Base-by-base conservation (phyloP, 2,329 filamentous ascomycete genomes). In the Trichoderma oligosporum region DNA sequence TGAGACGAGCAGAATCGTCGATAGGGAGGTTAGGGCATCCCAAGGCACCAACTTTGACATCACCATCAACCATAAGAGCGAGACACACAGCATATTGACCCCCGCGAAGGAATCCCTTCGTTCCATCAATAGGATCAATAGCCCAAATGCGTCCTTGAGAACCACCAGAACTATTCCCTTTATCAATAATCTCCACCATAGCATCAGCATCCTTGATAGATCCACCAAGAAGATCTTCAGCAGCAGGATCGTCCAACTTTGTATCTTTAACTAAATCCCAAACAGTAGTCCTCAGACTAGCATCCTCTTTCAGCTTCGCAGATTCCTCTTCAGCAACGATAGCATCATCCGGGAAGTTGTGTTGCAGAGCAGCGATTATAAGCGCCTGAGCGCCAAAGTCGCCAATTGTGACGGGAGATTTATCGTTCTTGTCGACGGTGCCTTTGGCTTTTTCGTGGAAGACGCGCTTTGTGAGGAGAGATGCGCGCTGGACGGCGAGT, bases 381-480 rank as follows among this genome's bases (percentile, higher is more conserved):
- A 99, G 84, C 29, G 94, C 92, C 78, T 99, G 94, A 35, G 94
- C 95, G 68, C 94, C 94, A 73, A 96, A 97, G 77, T 99, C 94
- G 71, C 93, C 94, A 66, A 97, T 94, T 16, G 94, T 99, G 67
- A 99, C 94, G 63, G 94, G 94, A 8, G 92, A 96, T 71, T 90
- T 91, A 80, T 99, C 94, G 73, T 90, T 87, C 78, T 99, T 99
- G 67, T 74, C 71, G 51, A 96, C 81, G 44, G 94, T 97, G 65
- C 93, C 93, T 77, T 97, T 97, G 66, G 91, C 88, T 74, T 93
- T 94, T 66, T 93, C 88, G 75, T 91, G 73, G 69, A 82, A 81
- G 66, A 82, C 78, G 35, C 74, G 72, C 69, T 78, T 79, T 62
- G 79, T 82, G 55, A 81, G 77, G 63, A 80, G 73, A 58, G 78